Evolutionary conservation across 225 moss, liverwort and hornwort genomes (phyloP), one percentile per base, ranked within the genome.

Genomic region (Physcomitrellopsis africana): DNA sequence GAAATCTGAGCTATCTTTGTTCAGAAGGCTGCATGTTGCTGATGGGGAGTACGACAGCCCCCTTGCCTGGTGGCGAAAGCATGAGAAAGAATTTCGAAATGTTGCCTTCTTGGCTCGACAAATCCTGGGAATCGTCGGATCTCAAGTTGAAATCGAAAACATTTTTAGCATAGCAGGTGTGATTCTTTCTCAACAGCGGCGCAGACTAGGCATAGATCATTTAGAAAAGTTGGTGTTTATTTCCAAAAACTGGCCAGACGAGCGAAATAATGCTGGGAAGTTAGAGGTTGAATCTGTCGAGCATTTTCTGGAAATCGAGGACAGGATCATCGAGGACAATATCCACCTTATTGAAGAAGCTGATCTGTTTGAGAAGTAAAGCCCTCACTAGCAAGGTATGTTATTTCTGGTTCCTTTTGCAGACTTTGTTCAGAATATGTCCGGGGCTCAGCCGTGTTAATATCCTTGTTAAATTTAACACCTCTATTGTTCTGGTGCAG

Each of bases 221-320:
- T 67, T 87, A 67, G 83, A 86, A 44, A 81, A 81, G 64, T 42
- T 86, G 65, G 73, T 70, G 1, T 78, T 86, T 8, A 49, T 86
- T 37, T 80, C 78, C 43, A 83, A 86, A 60, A 86, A 86, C 65
- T 86, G 86, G 86, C 86, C 86, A 47, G 81, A 83, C 3, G 86
- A 86, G 66, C 37, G 68, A 13, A 83, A 22, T 72, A 72, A 49
- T 44, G 69, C 75, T 27, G 77, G 75, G 75, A 83, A 86, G 75
- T 72, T 83, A 72, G 86, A 80, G 69, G 78, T 80, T 41, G 80
- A 77, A 69, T 86, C 86, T 72, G 48, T 86, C 29, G 73, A 80
- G 70, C 80, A 86, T 65, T 86, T 86, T 72, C 72, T 86, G 69
- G 78, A 83, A 61, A 51, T 72, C 19, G 83, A 86, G 75, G 83